Base-by-base conservation (phyloP, 1,139 yeast genomes). In the Arxiozyma telluris region DNA sequence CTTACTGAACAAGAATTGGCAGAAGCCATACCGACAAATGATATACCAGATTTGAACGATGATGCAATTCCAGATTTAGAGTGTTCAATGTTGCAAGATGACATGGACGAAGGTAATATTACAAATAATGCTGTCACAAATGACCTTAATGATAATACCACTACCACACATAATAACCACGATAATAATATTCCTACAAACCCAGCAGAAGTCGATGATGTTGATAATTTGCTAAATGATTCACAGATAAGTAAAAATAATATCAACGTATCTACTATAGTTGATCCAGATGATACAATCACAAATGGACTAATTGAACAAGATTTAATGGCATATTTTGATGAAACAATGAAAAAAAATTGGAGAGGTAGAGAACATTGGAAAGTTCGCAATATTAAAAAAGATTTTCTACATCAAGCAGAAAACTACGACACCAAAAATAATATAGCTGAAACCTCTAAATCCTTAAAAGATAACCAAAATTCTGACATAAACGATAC, bases 361-460 rank as follows among this genome's bases (percentile, higher is more conserved):
- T 89, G 96, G 96, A 79, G 95, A 47, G 96, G 96, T 9, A 93
- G 96, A 6, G 94, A 88, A 58, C 94, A 89, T 69, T 93, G 98
- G 98, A 87, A 86, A 69, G 87, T 91, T 12, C 73, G 79, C 47
- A 80, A 82, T 30, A 73, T 86, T 54, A 84, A 77, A 61, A 71
- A 69, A 38, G 59, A 54, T 44, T 49, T 55, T 41, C 11, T 59
- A 18, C 44, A 53, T 42, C 63, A 66, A 55, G 59, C 54, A 9
- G 38, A 46, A 15, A 54, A 27, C 7, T 49, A 47, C 8, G 39
- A 47, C 5, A 38, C 42, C 3, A 47, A 27, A 22, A 50, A 38
- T 21, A 21, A 22, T 21, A 43, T 47, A 8, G 42, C 48, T n/a
- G 55, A 50, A 23, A 48, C 21, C 9, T 17, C 47, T 44, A 44